Percentiles rank a stretch among this genome's conserved stretches.
Evolutionary conservation across 306 rosid species (phyloP).

Genomic region (Inga laurina): DNA sequence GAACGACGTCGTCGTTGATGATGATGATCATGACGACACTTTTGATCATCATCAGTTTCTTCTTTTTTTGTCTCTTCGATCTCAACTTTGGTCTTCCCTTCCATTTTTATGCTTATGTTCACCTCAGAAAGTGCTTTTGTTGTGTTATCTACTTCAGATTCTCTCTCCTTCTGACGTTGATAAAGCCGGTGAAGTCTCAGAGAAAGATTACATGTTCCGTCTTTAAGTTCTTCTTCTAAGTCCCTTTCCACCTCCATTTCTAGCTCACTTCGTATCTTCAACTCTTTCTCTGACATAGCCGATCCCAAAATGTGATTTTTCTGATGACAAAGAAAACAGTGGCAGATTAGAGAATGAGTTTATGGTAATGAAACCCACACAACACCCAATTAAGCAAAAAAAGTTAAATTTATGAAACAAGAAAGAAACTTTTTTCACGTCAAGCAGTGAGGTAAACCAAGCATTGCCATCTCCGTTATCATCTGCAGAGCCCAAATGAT

Average conservation of each 20-base stretch:
- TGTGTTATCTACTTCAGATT: neutral
- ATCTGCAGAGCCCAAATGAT: constrained; percentile 40
- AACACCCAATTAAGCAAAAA: neutral
- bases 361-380: too few species aligned
- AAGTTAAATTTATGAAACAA: neutral
- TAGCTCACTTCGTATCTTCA: constrained; percentile 62
- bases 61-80: constrained; percentile 55
- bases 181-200: constrained; percentile 57
- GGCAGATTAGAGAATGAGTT: neutral
- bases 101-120: constrained; percentile 61
- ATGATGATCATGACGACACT: neutral
- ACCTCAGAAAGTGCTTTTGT: constrained; percentile 52
- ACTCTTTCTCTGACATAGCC: constrained; percentile 48
- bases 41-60: constrained; percentile 20
- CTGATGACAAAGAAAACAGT: constrained; percentile 10
- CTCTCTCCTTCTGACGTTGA: constrained; percentile 50
- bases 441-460: constrained; percentile 37
- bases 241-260: constrained; percentile 65
- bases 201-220: constrained; percentile 61
- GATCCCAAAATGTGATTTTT: constrained; percentile 13
- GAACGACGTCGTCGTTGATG: constrained; percentile 18
- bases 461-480: constrained; percentile 24
- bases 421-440: constrained; percentile 26
- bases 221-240: constrained; percentile 74
- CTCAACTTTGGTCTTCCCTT: constrained; percentile 60